phyloP scores from a whole-genome alignment of 2,329 filamentous ascomycete species.

The Verruconis gallopava region DNA sequence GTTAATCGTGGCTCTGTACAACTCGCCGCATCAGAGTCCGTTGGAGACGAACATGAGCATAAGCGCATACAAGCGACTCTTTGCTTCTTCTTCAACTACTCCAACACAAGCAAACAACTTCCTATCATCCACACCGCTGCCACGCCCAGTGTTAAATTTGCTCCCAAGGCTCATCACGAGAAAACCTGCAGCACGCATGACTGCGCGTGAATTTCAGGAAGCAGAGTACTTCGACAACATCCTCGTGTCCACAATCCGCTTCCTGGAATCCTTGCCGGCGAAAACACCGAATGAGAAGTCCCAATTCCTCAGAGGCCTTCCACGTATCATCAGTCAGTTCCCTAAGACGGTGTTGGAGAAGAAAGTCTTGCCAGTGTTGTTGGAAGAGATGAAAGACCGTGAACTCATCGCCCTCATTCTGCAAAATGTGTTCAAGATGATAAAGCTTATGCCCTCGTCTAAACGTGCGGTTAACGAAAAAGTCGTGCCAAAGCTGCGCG shows the following conservation, averaged over 20 bases:
- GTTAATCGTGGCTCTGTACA: slow-evolving; percentile 80
- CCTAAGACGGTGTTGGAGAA: slow-evolving; percentile 88
- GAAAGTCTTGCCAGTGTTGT: slow-evolving; percentile 75
- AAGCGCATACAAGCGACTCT: slow-evolving; percentile 73
- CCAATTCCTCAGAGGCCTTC: slow-evolving; percentile 79
- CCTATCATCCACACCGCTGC: slow-evolving; percentile 64
- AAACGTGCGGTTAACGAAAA: slow-evolving; percentile 71
- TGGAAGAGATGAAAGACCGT: slow-evolving; percentile 89
- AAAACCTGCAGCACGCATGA: slow-evolving; percentile 74
- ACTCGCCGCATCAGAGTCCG: slow-evolving; percentile 82
- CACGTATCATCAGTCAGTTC: slow-evolving; percentile 80
- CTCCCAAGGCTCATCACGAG: slow-evolving; percentile 78
- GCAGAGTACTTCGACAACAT: slow-evolving; percentile 97
- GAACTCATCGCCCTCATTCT: slow-evolving; percentile 76
- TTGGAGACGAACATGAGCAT: slow-evolving; percentile 69
- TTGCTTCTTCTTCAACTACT: slow-evolving; percentile 63
- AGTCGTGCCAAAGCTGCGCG: slow-evolving; percentile 71
- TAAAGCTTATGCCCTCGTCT: slow-evolving; percentile 63
- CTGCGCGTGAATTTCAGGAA: slow-evolving; percentile 82
- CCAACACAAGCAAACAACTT: slow-evolving; percentile 77
- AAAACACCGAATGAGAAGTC: slow-evolving; percentile 87
- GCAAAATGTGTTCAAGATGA: slow-evolving; percentile 84
- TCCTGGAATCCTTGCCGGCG: slow-evolving; percentile 78
- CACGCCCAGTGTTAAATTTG: slow-evolving; percentile 61
- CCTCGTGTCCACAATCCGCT: slow-evolving; percentile 88